Evolutionary conservation across 1,284 basidiomycete genomes (phyloP).

Genomic region (Naganishia albida): DNA sequence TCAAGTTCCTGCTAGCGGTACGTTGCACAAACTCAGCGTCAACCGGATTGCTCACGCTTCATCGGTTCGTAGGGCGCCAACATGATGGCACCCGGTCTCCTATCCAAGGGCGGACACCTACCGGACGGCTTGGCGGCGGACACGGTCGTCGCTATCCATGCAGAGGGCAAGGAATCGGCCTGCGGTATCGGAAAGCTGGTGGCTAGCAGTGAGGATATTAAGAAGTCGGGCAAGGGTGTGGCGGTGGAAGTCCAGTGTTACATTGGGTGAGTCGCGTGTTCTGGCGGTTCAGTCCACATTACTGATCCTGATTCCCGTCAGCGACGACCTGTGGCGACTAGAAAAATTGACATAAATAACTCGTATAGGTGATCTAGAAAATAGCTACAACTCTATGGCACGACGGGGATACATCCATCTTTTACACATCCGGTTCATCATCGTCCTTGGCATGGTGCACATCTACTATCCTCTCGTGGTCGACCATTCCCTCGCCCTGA

Average conservation of each 20-base stretch:
- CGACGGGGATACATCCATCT: background rate
- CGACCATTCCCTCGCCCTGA: constrained; percentile 13
- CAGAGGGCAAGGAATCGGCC: constrained; percentile 95
- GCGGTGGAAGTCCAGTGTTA: constrained; percentile 77
- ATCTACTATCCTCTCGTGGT: background rate
- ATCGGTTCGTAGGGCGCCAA: constrained; percentile 65
- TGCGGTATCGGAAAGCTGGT: constrained; percentile 84
- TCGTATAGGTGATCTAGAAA: background rate
- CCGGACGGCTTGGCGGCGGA: constrained; percentile 75
- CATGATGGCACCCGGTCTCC: constrained; percentile 97
- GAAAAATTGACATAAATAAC: constrained; percentile 61
- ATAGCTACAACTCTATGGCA: constrained; percentile 24
- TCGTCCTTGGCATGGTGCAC: constrained; percentile 11
- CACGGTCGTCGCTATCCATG: constrained; percentile 79
- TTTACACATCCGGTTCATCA: constrained; percentile 2
- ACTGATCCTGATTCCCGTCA: constrained; percentile 57
- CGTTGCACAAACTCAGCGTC: constrained; percentile 37
- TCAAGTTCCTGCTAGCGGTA: constrained; percentile 85
- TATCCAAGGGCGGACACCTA: constrained; percentile 84
- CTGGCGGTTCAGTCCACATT: background rate
- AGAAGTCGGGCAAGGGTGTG: constrained; percentile 81
- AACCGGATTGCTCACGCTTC: constrained; percentile 22
- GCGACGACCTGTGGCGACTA: constrained; percentile 85
- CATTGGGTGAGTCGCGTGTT: constrained; percentile 50
- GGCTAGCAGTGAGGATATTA: constrained; percentile 84